These are phyloP conservation scores for Ochromonas danica DNA, from an alignment of 108 stramenopile species.

Conservation along the genomic window DNA sequence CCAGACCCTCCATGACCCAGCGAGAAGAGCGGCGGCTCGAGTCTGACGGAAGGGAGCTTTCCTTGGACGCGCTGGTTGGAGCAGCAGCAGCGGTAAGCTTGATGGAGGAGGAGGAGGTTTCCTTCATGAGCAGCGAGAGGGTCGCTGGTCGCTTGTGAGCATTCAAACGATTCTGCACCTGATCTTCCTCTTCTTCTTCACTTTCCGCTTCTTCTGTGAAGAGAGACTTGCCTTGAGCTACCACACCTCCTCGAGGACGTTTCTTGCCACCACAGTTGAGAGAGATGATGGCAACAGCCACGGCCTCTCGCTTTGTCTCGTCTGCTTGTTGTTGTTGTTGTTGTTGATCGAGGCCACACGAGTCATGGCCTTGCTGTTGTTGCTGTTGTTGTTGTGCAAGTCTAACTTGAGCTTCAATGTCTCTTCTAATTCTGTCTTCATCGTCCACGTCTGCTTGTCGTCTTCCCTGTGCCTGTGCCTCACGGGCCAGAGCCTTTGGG, in stretches of 20 bases:
- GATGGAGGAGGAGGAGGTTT: too few species aligned
- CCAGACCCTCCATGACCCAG: constrained; percentile 37
- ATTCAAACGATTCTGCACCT: constrained; percentile 48
- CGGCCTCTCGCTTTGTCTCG: constrained; percentile 43
- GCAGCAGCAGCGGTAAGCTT: too few species aligned
- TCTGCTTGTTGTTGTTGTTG: neutral
- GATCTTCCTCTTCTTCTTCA: constrained; percentile 9
- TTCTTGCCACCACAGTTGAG: too few species aligned
- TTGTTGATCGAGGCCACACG: neutral
- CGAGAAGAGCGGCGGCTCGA: too few species aligned
- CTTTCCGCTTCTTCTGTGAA: neutral
- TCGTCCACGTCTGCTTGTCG: constrained; percentile 50
- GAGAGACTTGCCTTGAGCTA: neutral
- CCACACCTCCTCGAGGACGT: constrained; percentile 44
- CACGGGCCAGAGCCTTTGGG: constrained; percentile 53
- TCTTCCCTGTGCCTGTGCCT: constrained; percentile 42
- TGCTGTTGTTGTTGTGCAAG: neutral
- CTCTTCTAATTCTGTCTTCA: constrained; percentile 45
- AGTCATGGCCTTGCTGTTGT: constrained; percentile 3
- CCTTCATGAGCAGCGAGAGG: too few species aligned
- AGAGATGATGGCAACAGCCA: too few species aligned
- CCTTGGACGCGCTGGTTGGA: too few species aligned
- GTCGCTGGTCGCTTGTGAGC: too few species aligned
- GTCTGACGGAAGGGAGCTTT: too few species aligned
- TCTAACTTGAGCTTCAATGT: neutral